A percentile compares a stretch with the other conserved stretches of the same genome.
Evolutionary conservation across 1,284 basidiomycete genomes (phyloP).

Genomic region (Exobasidium cylindrosporum): DNA sequence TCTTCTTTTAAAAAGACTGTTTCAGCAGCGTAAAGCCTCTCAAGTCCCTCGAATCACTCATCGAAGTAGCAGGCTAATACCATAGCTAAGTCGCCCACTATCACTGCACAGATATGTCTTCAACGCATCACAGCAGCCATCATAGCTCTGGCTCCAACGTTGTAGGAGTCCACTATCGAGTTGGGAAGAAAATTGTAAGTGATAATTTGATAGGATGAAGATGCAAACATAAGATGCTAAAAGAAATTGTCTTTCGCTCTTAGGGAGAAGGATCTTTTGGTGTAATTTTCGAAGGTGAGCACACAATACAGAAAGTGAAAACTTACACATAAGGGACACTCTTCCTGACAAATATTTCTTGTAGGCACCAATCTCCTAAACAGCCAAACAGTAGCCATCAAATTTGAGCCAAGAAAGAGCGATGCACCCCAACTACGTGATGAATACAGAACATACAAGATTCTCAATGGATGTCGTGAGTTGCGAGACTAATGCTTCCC

Average conservation of each 20-base stretch:
- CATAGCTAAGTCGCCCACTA: background rate
- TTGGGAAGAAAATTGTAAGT: conserved; percentile 69
- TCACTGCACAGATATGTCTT: conserved; percentile 30
- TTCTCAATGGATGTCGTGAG: conserved; percentile 84
- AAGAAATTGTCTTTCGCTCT: too few species aligned
- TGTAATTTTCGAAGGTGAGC: conserved; percentile 80
- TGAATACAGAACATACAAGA: conserved; percentile 95
- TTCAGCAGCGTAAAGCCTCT: too few species aligned
- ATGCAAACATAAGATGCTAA: too few species aligned
- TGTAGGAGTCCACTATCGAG: conserved; percentile 70
- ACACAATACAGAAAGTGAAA: too few species aligned
- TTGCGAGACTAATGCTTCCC: conserved; percentile 56
- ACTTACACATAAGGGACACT: too few species aligned
- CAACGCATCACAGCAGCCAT: conserved; percentile 30
- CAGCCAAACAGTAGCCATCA: conserved; percentile 93
- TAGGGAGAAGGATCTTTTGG: conserved; percentile 69
- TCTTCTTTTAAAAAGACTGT: too few species aligned
- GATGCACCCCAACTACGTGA: conserved; percentile 93
- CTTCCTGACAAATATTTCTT: too few species aligned
- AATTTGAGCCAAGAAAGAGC: conserved; percentile 95
- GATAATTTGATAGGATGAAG: too few species aligned
- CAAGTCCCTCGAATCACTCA: too few species aligned
- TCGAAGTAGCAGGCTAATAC: too few species aligned
- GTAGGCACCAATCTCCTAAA: conserved; percentile 81
- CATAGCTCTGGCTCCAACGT: conserved; percentile 54